Percentiles rank a stretch among this genome's conserved stretches.
phyloP scores from a whole-genome alignment of 805 yeast genomes.

The Debaryomyces prosopidis region DNA sequence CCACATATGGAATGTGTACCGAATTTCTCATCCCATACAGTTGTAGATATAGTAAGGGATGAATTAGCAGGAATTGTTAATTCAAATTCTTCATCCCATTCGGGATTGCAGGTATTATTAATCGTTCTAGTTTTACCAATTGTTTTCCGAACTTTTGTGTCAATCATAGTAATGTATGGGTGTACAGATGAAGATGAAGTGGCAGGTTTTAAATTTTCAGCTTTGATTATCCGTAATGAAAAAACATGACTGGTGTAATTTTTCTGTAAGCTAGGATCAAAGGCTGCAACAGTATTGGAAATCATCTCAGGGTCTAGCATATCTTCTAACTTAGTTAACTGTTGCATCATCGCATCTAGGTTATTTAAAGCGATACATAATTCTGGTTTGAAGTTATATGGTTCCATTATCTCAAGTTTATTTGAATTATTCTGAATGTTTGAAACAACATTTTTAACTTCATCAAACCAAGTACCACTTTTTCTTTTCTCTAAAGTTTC shows the following conservation, averaged over 20 bases:
- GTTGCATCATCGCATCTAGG: constrained; percentile 50
- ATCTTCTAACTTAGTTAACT: constrained; percentile 54
- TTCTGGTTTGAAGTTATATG: constrained; percentile 57
- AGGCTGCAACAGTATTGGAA: constrained; percentile 38
- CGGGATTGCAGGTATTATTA: constrained; percentile 63
- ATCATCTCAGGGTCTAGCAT: constrained; percentile 58
- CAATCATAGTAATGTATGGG: constrained; percentile 64
- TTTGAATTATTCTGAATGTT: constrained; percentile 36
- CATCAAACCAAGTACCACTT: constrained; percentile 48
- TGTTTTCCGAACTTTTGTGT: constrained; percentile 51
- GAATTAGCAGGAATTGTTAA: constrained; percentile 38
- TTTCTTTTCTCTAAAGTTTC: constrained; percentile 17
- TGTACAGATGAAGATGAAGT: constrained; percentile 45
- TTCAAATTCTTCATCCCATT: constrained; percentile 89
- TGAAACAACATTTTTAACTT: constrained; percentile 51
- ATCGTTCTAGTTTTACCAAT: constrained; percentile 72
- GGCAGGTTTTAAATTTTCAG: constrained; percentile 56
- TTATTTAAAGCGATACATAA: constrained; percentile 81
- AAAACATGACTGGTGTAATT: constrained; percentile 53
- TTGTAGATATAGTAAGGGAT: constrained; percentile 51
- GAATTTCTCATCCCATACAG: constrained; percentile 68
- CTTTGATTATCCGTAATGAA: constrained; percentile 61
- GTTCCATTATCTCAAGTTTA: constrained; percentile 38
- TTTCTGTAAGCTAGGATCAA: constrained; percentile 32
- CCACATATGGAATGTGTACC: constrained; percentile 68